These are phyloP conservation scores for Amphibolis antarctica DNA, from an alignment of 106 monocot genomes.

Conservation along the genomic window DNA sequence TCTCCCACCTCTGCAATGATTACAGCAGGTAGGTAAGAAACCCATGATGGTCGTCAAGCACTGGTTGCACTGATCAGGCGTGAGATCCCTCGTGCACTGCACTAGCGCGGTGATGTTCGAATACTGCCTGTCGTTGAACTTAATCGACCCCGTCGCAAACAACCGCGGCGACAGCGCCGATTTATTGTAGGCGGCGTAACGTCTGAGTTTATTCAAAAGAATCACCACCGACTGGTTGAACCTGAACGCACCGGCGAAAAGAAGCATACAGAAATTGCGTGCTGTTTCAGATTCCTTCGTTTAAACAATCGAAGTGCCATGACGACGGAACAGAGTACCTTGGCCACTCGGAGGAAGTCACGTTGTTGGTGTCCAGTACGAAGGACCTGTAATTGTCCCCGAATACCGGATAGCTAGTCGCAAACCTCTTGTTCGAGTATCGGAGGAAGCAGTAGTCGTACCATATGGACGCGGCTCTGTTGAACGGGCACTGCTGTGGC, in stretches of 20 bases:
- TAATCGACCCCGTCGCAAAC: constrained; percentile 1
- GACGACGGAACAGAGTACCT: background rate
- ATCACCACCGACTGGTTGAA: background rate
- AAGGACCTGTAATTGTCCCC: background rate
- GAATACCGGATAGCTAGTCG: background rate
- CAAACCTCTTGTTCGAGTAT: constrained; percentile 1
- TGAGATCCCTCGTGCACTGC: constrained; percentile 16
- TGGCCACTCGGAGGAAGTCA: background rate
- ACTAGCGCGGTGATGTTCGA: background rate
- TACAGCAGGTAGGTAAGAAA: background rate
- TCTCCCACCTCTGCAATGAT: background rate
- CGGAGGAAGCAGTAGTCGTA: constrained; percentile 8
- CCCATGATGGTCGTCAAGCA: background rate
- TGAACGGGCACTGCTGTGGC: background rate
- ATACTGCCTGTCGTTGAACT: background rate
- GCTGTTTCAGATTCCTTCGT: no score
- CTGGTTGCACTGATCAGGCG: background rate
- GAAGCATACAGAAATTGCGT: background rate
- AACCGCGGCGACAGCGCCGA: background rate
- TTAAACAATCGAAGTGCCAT: background rate
- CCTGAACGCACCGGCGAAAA: background rate
- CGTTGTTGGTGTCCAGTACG: background rate
- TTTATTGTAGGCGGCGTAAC: background rate
- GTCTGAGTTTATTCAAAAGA: background rate
- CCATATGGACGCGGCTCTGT: background rate